A percentile compares a stretch with the other conserved stretches of the same genome.
These are phyloP conservation scores for Thielaviopsis ethacetica DNA, from an alignment of 2,329 filamentous ascomycete genomes.

Conservation along the genomic window DNA sequence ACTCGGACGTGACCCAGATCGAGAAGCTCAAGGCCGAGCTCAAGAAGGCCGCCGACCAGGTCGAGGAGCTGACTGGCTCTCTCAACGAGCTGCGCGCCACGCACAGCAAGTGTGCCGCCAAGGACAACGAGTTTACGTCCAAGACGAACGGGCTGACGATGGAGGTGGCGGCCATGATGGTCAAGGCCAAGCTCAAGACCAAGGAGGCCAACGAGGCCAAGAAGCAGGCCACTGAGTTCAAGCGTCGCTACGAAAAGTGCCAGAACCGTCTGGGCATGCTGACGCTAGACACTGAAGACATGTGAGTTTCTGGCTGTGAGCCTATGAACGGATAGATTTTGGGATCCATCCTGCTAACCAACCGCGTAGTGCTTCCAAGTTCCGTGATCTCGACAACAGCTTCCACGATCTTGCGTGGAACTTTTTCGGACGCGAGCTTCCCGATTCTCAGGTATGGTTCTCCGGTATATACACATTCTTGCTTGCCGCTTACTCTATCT, in stretches of 20 bases:
- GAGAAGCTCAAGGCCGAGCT: slow-evolving; percentile 3
- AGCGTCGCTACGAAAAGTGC: slow-evolving; percentile 11
- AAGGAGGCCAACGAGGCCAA: slow-evolving; percentile 9
- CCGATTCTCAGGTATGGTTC: slow-evolving; percentile 1
- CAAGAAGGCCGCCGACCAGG: background rate
- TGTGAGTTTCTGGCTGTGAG: slow-evolving; percentile 2
- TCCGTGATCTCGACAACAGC: slow-evolving; percentile 11
- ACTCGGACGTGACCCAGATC: background rate
- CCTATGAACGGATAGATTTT: background rate
- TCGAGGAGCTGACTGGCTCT: background rate
- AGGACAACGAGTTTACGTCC: slow-evolving; percentile 3
- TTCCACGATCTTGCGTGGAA: slow-evolving; percentile 11
- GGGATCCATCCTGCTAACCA: background rate
- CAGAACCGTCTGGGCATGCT: slow-evolving; percentile 10
- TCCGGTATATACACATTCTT: background rate
- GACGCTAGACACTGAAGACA: slow-evolving; percentile 11
- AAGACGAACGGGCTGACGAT: slow-evolving; percentile 5
- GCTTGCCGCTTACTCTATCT: background rate
- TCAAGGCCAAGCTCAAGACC: slow-evolving; percentile 9
- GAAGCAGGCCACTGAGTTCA: slow-evolving; percentile 9
- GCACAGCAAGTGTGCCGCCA: slow-evolving; percentile 8
- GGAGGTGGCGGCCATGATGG: slow-evolving; percentile 8
- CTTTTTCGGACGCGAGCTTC: slow-evolving; percentile 9
- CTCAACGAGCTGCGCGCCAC: slow-evolving; percentile 1
- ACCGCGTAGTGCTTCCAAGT: slow-evolving; percentile 7